Base-by-base conservation (phyloP, 208 protist genomes). In the Crithidia sp. region DNA sequence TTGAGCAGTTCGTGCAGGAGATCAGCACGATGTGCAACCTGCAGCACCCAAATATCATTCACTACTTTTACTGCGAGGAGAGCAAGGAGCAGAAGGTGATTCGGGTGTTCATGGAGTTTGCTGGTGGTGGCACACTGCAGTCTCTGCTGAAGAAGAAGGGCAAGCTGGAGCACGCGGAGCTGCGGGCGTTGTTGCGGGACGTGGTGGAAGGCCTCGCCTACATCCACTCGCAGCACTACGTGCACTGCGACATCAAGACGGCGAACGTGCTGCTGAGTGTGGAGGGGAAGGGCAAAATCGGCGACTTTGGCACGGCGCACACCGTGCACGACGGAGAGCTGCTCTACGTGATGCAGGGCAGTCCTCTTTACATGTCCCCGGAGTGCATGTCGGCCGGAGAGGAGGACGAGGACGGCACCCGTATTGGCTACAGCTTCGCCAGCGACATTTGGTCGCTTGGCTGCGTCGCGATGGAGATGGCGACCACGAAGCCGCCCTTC, bases 231-330 rank as follows among this genome's bases (percentile, higher is more conserved):
- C 86, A 95, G 73, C 60, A 88, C 60, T 93, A 96, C 82, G 91
- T 98, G 5, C 96, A 98, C 71, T 67, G 93, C 67, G 96, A 98
- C 77, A 89, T 98, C 65, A 98, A 98, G 79, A 95, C 94, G 0
- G 91, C 90, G 36, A 98, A 98, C 79, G 81, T 98, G 14, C 88
- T 98, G 61, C 77, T 98, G 14, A 87, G 82, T 17, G 56, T 57
- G 37, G 88, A 96, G 7, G 91, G 88, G 41, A 85, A 80, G 50
- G 84, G 82, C 59, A 97, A 97, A 78, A 96, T 98, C 58, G 95
- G 91, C 36, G 96, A 98, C 75, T 97, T 98, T 71, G 96, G 96
- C 13, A 95, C 89, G 28, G 93, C 92, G 6, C 79, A 83, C n/a
- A 71, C 77, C 17, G 73, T 98, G 43, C 63, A 64, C 12, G 56